These are phyloP conservation scores for Penicillium sp. DNA, from an alignment of 2,329 filamentous ascomycete genomes.

Conservation along the genomic window DNA sequence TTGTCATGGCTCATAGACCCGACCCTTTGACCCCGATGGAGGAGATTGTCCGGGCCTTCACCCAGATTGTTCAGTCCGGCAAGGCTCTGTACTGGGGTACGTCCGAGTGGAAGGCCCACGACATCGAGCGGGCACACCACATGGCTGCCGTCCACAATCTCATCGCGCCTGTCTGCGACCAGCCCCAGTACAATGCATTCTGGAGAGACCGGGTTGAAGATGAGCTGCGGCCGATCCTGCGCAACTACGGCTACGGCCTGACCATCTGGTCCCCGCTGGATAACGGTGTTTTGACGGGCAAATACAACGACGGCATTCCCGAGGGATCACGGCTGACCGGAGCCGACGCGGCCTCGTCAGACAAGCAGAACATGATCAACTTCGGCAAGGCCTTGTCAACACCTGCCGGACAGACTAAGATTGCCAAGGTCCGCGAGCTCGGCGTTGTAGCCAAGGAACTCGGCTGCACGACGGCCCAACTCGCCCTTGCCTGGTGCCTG, in stretches of 20 bases:
- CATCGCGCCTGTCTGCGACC: slow-evolving; percentile 51
- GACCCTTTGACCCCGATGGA: slow-evolving; percentile 65
- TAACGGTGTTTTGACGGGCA: slow-evolving; percentile 60
- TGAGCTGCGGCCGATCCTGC: slow-evolving; percentile 58
- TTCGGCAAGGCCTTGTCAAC: slow-evolving; percentile 17
- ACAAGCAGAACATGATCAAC: slow-evolving; percentile 31
- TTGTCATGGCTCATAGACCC: slow-evolving; percentile 66
- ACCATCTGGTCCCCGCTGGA: slow-evolving; percentile 61
- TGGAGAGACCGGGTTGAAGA: slow-evolving; percentile 57
- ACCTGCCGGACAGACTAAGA: no score
- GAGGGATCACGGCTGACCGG: slow-evolving; percentile 54
- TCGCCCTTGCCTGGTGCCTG: slow-evolving; percentile 56
- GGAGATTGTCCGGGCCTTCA: slow-evolving; percentile 67
- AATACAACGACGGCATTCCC: slow-evolving; percentile 62
- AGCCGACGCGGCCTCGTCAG: no score
- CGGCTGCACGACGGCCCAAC: slow-evolving; percentile 50
- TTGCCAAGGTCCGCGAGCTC: no score
- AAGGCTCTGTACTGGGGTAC: slow-evolving; percentile 69
- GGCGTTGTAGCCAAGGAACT: slow-evolving; percentile 30
- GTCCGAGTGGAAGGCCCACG: slow-evolving; percentile 62
- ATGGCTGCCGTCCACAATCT: slow-evolving; percentile 57
- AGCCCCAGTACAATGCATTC: slow-evolving; percentile 64
- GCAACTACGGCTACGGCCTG: slow-evolving; percentile 56
- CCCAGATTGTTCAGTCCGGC: slow-evolving; percentile 63
- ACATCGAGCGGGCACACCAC: slow-evolving; percentile 60